These are phyloP conservation scores for Hansenula anomala DNA, from an alignment of 1,139 yeast species.

Conservation along the genomic window DNA sequence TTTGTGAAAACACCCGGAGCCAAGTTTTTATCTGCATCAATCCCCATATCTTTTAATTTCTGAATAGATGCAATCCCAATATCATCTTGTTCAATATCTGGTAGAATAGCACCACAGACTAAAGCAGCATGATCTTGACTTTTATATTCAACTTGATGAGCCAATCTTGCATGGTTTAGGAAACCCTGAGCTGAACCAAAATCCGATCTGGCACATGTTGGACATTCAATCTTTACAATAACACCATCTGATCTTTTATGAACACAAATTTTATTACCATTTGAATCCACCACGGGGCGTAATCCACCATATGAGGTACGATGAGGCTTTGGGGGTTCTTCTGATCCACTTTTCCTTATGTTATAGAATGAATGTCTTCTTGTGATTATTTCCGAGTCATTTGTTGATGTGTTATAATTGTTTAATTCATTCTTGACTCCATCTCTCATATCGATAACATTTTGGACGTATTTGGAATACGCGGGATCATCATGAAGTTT, in stretches of 20 bases:
- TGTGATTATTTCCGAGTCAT: slow-evolving; percentile 2
- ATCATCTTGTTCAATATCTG: slow-evolving; percentile 56
- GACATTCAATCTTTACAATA: slow-evolving; percentile 63
- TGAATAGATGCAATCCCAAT: slow-evolving; percentile 44
- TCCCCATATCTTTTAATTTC: slow-evolving; percentile 34
- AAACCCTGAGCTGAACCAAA: slow-evolving; percentile 81
- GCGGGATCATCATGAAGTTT: slow-evolving; percentile 45
- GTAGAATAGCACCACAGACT: slow-evolving; percentile 58
- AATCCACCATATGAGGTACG: slow-evolving; percentile 28
- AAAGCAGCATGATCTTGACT: slow-evolving; percentile 76
- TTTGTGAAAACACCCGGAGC: slow-evolving; percentile 27
- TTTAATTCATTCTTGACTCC: not conserved
- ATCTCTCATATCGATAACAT: slow-evolving; percentile 8
- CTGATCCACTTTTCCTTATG: slow-evolving; percentile 24
- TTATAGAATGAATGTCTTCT: slow-evolving; percentile 25
- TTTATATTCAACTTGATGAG: slow-evolving; percentile 67
- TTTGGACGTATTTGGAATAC: slow-evolving; percentile 16
- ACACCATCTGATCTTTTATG: slow-evolving; percentile 72
- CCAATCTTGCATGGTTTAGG: slow-evolving; percentile 68
- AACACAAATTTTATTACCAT: slow-evolving; percentile 41
- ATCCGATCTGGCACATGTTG: slow-evolving; percentile 61
- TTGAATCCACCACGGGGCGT: slow-evolving; percentile 28
- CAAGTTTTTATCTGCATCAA: slow-evolving; percentile 28
- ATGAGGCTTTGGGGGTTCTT: slow-evolving; percentile 26
- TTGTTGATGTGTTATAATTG: not conserved